Base-by-base conservation (phyloP, 2,329 filamentous ascomycete species). In the Cylindrodendrum hubeiense region DNA sequence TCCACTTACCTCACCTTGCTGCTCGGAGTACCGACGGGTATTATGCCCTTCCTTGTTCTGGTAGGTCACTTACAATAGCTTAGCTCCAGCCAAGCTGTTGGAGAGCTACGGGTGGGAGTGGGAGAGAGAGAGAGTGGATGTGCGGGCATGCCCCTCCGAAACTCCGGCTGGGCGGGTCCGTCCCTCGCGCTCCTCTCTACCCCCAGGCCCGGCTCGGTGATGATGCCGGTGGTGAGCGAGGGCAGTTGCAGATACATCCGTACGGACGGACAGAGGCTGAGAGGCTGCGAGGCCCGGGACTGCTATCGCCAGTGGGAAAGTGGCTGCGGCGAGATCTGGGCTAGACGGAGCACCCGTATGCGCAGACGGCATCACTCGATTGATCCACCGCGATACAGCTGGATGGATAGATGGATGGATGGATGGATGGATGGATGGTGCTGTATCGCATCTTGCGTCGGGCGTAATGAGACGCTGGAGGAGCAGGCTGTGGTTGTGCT, bases 101-200 rank as follows among this genome's bases (percentile, higher is more conserved):
- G 28, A 30, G 28, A 30, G 28, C 28, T 3, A 12, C 28, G 5
- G 8, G 28, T 30, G 28, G 28, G 28, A 24, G 41, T 49, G 26
- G 49, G 51, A 37, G 19, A 49, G 39, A 50, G 44, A 51, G 33
- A 26, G 28, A 30, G 26, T 47, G 46, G 57, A 41, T 26, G 7
- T 5, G 37, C 52, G 19, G n/a, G 52, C 52, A 6, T 46, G 39
- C 21, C 63, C 53, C 69, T 68, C 71, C 71, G 71, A 73, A 64
- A 69, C 64, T 71, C 71, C 71, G 71, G 71, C 57, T 64, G 54
- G 56, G 67, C 62, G 71, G 71, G 67, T 67, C 66, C 65, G 65
- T 68, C 62, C 44, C 39, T 50, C 65, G 56, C 62, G 62, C 59
- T 41, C 57, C 57, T 50, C 49, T 63, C 68, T 67, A 60, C 54